phyloP scores from a whole-genome alignment of 345 rosid species.

The Kernera saxatilis region DNA sequence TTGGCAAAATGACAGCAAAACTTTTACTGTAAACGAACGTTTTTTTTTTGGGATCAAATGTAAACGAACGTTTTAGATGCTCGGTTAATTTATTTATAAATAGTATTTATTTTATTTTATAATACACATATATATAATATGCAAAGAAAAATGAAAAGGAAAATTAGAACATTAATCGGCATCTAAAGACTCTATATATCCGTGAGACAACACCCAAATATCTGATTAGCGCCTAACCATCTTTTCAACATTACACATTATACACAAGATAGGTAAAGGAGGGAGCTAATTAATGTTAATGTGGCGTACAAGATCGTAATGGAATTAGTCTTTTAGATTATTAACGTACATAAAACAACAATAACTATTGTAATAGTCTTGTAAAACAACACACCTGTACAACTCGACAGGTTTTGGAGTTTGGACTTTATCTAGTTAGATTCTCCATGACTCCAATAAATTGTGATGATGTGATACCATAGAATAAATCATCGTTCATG shows the following conservation, averaged over 20 bases:
- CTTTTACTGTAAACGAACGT: not conserved
- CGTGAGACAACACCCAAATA: not conserved
- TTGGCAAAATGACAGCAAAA: not conserved
- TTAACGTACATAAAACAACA: not conserved
- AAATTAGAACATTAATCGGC: not conserved
- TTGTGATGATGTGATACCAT: not conserved
- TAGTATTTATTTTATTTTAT: no score
- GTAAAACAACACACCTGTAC: not conserved
- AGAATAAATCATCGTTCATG: not conserved
- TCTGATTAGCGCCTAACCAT: not conserved
- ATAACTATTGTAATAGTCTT: not conserved
- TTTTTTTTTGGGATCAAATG: no score
- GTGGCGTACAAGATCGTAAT: not conserved
- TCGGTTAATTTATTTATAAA: not conserved
- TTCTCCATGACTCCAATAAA: slow-evolving; percentile 11
- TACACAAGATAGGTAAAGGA: not conserved
- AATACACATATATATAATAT: no score
- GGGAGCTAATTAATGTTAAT: not conserved
- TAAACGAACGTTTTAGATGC: not conserved
- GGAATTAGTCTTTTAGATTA: not conserved
- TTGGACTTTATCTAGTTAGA: not conserved
- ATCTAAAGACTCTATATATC: not conserved
- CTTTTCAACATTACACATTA: not conserved
- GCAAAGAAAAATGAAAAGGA: no score
- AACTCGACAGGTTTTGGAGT: not conserved